Evolutionary conservation across 1,284 basidiomycete genomes (phyloP), one percentile per base, ranked within the genome.

Genomic region (Trichosporon faecale): DNA sequence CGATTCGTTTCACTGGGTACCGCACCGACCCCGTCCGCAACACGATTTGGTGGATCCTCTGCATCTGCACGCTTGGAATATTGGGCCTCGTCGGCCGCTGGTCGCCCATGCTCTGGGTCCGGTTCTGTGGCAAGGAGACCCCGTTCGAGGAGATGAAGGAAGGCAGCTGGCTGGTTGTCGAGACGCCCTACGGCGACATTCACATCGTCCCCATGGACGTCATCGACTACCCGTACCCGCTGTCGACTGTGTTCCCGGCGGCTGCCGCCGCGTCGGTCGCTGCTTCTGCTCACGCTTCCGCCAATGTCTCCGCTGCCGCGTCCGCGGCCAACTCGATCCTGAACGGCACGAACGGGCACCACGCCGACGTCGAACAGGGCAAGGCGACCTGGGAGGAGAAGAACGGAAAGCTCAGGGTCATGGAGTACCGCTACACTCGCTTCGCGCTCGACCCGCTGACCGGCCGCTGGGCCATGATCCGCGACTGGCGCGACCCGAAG

Each of bases 1-100:
- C 91, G 16, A 88, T 99, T 68, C 90, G 94, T 7, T 91, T 99
- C 78, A 88, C 94, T 18, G 95, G 95, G n/a, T 96, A 94, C 78
- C 90, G 91, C 76, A 88, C 88, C 5, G 85, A 91, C 57, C 78
- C 78, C 7, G 88, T 88, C 85, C 88, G 90, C 66, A 86, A 88
- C 65, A 85, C 86, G 78, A 72, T 91, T 4, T 99, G 95, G 94
- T 86, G 88, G 75, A 67, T 87, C 23, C 88, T 88, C 7, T 94
- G 91, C 77, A 76, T 93, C 8, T 69, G 92, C 16, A 89, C 91
- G 0, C 83, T 92, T 11, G 97, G 97, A 3, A 83, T 89, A 8
- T 85, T 98, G 37, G 91, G 89, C 9, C 87, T 99, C 16, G 82
- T 97, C 4, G 94, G 94, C 1, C 90, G 95, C 76, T 99, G 97